Conservation (phyloP, 2,329 filamentous ascomycete species). For the Scedosporium boydii region DNA sequence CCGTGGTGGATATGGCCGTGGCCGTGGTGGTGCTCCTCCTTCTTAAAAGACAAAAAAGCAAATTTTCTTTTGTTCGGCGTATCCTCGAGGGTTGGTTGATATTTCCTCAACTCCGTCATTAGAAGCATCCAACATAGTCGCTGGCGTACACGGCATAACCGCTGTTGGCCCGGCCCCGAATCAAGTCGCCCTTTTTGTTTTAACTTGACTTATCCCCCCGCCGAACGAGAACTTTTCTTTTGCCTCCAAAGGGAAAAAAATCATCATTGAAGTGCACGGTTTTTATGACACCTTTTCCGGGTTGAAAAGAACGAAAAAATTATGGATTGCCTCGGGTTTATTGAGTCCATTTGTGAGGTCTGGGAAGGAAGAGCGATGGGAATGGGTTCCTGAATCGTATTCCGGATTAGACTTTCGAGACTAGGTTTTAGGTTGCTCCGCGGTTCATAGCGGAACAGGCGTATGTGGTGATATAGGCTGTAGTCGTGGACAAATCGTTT, state of each 20-base stretch:
- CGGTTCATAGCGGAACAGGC: background rate
- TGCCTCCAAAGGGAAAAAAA: background rate
- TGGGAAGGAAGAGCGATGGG: background rate
- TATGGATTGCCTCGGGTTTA: background rate
- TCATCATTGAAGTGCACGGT: background rate
- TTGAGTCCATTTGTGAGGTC: background rate
- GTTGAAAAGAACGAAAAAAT: background rate
- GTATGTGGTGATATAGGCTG: conserved; percentile 1
- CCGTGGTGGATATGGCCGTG: conserved; percentile 85
- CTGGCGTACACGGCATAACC: background rate
- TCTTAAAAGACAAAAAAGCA: conserved; percentile 39
- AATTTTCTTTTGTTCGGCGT: conserved; percentile 22
- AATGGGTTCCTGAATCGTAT: background rate
- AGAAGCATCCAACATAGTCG: conserved; percentile 1
- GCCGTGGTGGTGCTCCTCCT: conserved; percentile 62
- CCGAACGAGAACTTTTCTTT: background rate
- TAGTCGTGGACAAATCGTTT: conserved; percentile 1
- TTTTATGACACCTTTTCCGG: background rate
- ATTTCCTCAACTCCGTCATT: conserved; percentile 13
- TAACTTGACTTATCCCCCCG: background rate
- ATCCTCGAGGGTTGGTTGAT: conserved; percentile 1
- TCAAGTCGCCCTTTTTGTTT: background rate
- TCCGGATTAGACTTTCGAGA: background rate
- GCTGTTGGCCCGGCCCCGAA: background rate
- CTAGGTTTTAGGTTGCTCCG: background rate